Percentiles rank a stretch among this genome's conserved stretches.
Conservation (phyloP, 129 eudicot genomes). For the Tagetes patula region DNA sequence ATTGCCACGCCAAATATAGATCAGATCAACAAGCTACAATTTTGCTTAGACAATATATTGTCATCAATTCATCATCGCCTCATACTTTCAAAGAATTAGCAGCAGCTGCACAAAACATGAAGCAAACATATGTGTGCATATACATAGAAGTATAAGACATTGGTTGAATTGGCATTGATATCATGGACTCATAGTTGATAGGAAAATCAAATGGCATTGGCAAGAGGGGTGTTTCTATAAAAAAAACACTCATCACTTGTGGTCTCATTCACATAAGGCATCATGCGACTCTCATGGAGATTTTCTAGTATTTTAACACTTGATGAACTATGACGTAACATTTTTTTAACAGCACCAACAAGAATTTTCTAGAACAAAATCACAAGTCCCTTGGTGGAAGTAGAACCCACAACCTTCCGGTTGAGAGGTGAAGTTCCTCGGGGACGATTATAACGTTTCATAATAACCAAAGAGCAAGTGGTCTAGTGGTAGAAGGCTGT, state of each 20-base stretch:
- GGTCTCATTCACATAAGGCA: background rate
- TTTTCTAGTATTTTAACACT: too few relatives aligned
- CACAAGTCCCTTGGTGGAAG: too few relatives aligned
- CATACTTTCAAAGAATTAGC: background rate
- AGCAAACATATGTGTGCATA: background rate
- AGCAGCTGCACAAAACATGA: background rate
- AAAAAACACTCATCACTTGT: background rate
- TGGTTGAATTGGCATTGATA: too few relatives aligned
- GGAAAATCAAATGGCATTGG: background rate
- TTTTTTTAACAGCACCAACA: too few relatives aligned
- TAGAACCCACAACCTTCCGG: too few relatives aligned
- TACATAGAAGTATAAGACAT: background rate
- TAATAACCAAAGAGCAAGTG: too few relatives aligned
- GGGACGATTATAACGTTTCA: too few relatives aligned
- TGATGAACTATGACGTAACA: too few relatives aligned
- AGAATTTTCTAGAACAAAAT: too few relatives aligned
- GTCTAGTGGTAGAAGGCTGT: too few relatives aligned
- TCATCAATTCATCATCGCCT: background rate
- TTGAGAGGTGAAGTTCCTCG: too few relatives aligned
- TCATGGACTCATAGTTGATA: background rate
- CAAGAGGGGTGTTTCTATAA: background rate
- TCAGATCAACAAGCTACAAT: background rate
- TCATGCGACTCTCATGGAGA: too few relatives aligned
- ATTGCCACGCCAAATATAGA: background rate
- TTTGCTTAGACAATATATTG: background rate